Conservation (phyloP, 1,284 basidiomycete species). For the Tilletia caries region DNA sequence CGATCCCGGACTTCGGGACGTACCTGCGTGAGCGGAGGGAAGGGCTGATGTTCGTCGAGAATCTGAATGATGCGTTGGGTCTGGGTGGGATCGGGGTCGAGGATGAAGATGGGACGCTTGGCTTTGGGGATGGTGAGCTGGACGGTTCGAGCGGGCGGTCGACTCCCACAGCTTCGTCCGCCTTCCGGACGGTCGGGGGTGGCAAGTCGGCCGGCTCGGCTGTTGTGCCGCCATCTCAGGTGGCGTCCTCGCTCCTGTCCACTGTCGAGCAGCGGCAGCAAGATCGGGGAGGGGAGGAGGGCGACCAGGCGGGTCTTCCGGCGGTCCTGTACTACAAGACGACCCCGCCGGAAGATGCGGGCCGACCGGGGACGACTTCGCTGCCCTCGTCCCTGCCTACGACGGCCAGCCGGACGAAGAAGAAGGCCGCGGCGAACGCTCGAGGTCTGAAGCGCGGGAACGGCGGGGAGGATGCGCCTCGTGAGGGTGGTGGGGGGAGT, state of each 20-base stretch:
- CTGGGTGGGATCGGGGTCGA: conserved; percentile 16
- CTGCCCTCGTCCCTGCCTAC: not conserved
- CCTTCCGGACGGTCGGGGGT: not conserved
- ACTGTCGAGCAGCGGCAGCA: not conserved
- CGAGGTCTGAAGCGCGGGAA: not conserved
- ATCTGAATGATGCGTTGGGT: conserved; percentile 79
- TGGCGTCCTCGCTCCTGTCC: not conserved
- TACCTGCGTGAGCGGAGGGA: conserved; percentile 79
- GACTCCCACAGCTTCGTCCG: not conserved
- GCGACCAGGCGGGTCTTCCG: not conserved
- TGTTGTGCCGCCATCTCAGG: conserved; percentile 1
- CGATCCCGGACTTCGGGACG: conserved; percentile 75
- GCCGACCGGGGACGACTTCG: not conserved
- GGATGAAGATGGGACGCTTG: conserved; percentile 58
- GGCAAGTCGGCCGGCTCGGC: conserved; percentile 5
- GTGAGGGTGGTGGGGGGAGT: not conserved
- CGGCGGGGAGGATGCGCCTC: not conserved
- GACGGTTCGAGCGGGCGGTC: not conserved
- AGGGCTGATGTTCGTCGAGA: conserved; percentile 86
- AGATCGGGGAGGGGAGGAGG: not conserved
- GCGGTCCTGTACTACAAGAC: conserved; percentile 9
- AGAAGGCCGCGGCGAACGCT: not conserved
- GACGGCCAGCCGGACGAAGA: not conserved
- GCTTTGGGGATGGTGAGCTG: not conserved
- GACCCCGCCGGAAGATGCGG: not conserved